phyloP scores from a whole-genome alignment of 1,284 basidiomycete species.

The Marasmius oreades region DNA sequence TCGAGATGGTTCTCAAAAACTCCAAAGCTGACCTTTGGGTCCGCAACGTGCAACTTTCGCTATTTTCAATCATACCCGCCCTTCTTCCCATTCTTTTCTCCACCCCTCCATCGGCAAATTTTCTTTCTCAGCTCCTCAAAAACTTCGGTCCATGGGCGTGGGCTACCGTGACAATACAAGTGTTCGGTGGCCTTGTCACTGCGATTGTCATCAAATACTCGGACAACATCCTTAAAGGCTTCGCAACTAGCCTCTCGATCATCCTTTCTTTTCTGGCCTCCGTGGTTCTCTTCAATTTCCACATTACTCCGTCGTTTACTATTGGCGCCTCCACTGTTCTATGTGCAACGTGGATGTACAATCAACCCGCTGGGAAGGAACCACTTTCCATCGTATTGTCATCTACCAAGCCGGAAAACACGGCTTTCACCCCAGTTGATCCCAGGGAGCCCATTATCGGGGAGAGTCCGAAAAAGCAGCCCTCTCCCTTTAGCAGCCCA shows the following conservation, averaged over 20 bases:
- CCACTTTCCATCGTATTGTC: conserved; percentile 36
- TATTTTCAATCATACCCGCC: conserved; percentile 89
- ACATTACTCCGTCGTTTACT: conserved; percentile 83
- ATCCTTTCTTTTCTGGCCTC: conserved; percentile 91
- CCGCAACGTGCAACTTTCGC: conserved; percentile 92
- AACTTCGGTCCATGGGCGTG: conserved; percentile 92
- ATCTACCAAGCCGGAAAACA: conserved; percentile 26
- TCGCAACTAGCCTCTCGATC: conserved; percentile 92
- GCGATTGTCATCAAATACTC: conserved; percentile 88
- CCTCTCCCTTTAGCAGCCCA: conserved; percentile 50
- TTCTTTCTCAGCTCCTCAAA: conserved; percentile 53
- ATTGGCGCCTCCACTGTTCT: conserved; percentile 85
- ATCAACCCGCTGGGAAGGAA: conserved; percentile 57
- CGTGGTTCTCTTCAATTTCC: conserved; percentile 86
- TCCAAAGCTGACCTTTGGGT: conserved; percentile 92
- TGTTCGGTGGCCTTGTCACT: conserved; percentile 90
- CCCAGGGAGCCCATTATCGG: conserved; percentile 56
- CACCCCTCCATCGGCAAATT: conserved; percentile 33
- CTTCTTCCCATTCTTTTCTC: conserved; percentile 63
- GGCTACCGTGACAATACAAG: conserved; percentile 88
- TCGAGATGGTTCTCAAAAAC: conserved; percentile 96
- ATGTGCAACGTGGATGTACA: conserved; percentile 85
- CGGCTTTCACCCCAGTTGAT: conserved; percentile 48
- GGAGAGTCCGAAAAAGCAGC: conserved; percentile 47
- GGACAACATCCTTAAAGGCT: conserved; percentile 92